Conservation (phyloP, 2,329 filamentous ascomycete genomes). For the Capronia coronata region DNA sequence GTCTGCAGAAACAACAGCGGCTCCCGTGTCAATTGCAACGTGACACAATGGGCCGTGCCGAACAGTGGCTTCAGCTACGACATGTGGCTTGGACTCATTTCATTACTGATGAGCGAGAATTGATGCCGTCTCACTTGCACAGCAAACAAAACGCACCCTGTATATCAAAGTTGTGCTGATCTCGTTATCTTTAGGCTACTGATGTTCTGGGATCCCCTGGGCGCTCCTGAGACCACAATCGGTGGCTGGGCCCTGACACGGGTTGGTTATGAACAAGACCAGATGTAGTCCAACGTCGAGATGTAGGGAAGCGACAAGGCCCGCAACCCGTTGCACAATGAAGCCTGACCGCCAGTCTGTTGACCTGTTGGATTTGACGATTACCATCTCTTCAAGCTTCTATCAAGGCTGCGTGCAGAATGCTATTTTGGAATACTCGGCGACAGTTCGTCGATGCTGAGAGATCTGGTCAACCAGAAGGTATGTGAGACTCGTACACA, state of each 20-base stretch:
- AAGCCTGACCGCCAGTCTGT: neutral
- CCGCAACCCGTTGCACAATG: neutral
- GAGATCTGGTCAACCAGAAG: neutral
- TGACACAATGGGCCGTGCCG: constrained; percentile 1
- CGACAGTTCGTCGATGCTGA: neutral
- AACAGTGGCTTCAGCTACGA: neutral
- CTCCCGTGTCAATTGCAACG: neutral
- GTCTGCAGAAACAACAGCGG: neutral
- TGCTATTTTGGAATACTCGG: neutral
- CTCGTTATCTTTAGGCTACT: no score
- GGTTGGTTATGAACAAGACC: neutral
- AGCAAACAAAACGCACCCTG: no score
- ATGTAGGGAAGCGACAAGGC: neutral
- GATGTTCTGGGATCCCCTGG: no score
- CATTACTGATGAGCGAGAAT: no score
- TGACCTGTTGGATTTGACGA: neutral
- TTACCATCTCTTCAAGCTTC: neutral
- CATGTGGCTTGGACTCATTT: neutral
- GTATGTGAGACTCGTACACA: neutral
- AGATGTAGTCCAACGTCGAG: neutral
- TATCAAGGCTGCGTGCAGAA: neutral
- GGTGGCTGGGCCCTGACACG: neutral
- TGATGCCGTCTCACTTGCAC: no score
- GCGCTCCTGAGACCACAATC: neutral
- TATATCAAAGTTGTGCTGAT: no score